These are phyloP conservation scores for Moniliophthora roreri DNA, from an alignment of 1,284 basidiomycete species.

Conservation along the genomic window DNA sequence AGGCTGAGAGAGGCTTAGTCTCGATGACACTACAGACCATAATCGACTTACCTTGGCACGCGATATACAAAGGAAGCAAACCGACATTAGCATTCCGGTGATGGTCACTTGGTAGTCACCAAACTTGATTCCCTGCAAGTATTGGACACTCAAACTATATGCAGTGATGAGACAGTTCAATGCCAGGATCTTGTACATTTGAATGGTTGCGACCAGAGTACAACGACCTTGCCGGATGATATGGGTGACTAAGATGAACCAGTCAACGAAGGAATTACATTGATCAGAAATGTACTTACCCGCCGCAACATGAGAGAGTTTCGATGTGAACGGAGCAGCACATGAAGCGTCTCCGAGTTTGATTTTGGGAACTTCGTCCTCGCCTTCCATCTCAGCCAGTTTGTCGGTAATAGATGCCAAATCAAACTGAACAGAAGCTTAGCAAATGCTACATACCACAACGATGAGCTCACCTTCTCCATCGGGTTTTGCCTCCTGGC, in stretches of 20 bases:
- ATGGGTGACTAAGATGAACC: constrained; percentile 67
- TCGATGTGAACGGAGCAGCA: constrained; percentile 95
- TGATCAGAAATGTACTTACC: too few species aligned
- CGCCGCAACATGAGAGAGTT: constrained; percentile 89
- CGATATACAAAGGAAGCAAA: constrained; percentile 96
- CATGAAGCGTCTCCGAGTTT: constrained; percentile 97
- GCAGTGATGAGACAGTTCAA: constrained; percentile 96
- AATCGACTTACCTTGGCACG: constrained; percentile 78
- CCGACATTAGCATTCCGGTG: constrained; percentile 94
- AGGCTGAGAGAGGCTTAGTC: constrained; percentile 49
- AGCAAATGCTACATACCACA: not conserved
- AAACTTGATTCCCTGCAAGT: constrained; percentile 96
- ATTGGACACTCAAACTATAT: constrained; percentile 93
- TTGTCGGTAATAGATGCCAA: constrained; percentile 85
- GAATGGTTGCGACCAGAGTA: constrained; percentile 94
- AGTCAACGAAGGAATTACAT: too few species aligned
- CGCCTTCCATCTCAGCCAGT: constrained; percentile 89
- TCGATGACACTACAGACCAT: not conserved
- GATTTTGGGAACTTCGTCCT: constrained; percentile 92
- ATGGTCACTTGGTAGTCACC: constrained; percentile 95
- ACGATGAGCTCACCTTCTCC: constrained; percentile 68
- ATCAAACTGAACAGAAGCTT: constrained; percentile 68
- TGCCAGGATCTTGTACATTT: constrained; percentile 99
- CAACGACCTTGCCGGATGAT: constrained; percentile 97
- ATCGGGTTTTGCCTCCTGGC: constrained; percentile 83